Base-by-base conservation (phyloP, 768 basidiomycete species). In the Lactarius evosmus region DNA sequence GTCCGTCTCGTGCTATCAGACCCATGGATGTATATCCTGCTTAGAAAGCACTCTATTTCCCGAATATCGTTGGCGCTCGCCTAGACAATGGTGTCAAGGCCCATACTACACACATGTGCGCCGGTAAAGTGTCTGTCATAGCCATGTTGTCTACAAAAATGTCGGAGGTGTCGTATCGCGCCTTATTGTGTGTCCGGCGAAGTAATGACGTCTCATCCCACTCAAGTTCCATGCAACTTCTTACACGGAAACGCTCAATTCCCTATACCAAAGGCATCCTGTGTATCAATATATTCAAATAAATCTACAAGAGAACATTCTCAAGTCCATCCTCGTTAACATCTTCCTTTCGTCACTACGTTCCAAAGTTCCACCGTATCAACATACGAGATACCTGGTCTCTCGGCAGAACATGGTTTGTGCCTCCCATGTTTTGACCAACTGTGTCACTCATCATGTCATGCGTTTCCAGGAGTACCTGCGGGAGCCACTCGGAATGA, bases 281-380 rank as follows among this genome's bases (percentile, higher is more conserved):
- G 74, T 81, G 22, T 93, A 85, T 72, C 88, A 87, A 75, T 85
- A 84, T 67, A 72, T 92, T 55, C 89, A 91, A 80, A 86, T 98
- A 73, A 98, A 98, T 75, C 80, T 96, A 30, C 96, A 98, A 77
- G 91, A 94, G 74, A 98, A 98, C 75, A 77, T 90, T 6, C 83
- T 98, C 67, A 97, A 97, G 77, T 90, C 91, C 1, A 83, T 95
- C 72, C 84, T 98, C 34, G 89, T 98, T 57, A 86, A 87, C 56
- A 76, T 98, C 60, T 96, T 95, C 77, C 75, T 88, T n/a, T 83
- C 82, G 9, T 84, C 85, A 22, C 82, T 98, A 25, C 86, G 89
- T 58, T 77, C 81, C 27, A 77, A 79, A 3, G 79, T 94, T 0
- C 91, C 94, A 0, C 69, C 76, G 61, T 77, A 83, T 46, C 75